These are phyloP conservation scores for Waltergamsia citrina DNA, from an alignment of 2,329 filamentous ascomycete species.

Conservation along the genomic window DNA sequence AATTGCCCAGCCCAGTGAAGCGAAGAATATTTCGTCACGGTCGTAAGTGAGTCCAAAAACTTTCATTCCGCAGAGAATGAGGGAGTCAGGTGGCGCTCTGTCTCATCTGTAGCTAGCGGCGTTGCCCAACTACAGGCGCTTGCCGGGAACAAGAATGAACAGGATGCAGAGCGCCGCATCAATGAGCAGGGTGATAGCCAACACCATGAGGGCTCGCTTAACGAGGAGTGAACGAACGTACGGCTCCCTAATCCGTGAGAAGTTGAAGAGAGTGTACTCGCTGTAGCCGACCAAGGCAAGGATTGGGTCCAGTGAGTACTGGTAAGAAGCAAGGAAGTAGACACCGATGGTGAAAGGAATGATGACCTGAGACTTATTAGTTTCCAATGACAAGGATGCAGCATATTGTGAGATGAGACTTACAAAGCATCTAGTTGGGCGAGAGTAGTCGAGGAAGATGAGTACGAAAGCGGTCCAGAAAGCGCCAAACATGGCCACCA, in stretches of 20 bases:
- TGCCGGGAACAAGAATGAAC: slow-evolving; percentile 93
- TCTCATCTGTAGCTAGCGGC: not conserved
- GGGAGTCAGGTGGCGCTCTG: too few species aligned
- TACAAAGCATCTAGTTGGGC: slow-evolving; percentile 76
- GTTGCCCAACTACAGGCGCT: slow-evolving; percentile 56
- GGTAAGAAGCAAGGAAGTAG: slow-evolving; percentile 83
- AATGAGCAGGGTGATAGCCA: slow-evolving; percentile 65
- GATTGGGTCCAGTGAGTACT: slow-evolving; percentile 90
- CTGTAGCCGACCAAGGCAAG: slow-evolving; percentile 83
- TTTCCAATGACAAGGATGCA: not conserved
- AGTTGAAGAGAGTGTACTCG: slow-evolving; percentile 94
- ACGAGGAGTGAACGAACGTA: slow-evolving; percentile 81
- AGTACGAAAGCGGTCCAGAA: slow-evolving; percentile 93
- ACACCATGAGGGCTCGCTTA: slow-evolving; percentile 73
- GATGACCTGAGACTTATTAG: slow-evolving; percentile 43
- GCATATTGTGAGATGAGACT: slow-evolving; percentile 20
- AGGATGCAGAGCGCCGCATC: slow-evolving; percentile 77
- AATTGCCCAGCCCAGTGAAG: too few species aligned
- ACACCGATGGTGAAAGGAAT: slow-evolving; percentile 86
- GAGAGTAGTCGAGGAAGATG: slow-evolving; percentile 76
- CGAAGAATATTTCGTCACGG: not conserved
- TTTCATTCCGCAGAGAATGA: too few species aligned
- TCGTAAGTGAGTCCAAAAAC: too few species aligned
- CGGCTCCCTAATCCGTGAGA: slow-evolving; percentile 78
- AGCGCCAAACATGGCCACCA: slow-evolving; percentile 74